These are phyloP conservation scores for Agaricus subrufescens DNA, from an alignment of 768 basidiomycete species.

Conservation along the genomic window DNA sequence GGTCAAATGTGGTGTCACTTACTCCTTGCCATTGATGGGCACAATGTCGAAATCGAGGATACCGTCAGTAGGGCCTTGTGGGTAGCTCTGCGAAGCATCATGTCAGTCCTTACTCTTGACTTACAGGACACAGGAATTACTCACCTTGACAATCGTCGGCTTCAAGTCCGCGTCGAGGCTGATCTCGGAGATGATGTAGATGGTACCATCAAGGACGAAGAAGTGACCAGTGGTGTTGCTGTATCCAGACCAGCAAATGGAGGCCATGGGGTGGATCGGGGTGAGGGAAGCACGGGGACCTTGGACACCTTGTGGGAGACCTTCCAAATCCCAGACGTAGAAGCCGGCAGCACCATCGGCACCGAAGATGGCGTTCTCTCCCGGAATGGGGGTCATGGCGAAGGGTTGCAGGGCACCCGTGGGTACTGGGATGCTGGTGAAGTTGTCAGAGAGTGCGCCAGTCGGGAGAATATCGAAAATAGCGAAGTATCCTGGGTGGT, in stretches of 20 bases:
- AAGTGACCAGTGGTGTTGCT: conserved; percentile 37
- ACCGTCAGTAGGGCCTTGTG: conserved; percentile 25
- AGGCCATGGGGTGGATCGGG: conserved; percentile 32
- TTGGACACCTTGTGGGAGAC: conserved; percentile 19
- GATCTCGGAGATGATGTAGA: conserved; percentile 38
- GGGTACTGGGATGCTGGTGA: conserved; percentile 21
- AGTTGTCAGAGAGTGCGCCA: conserved; percentile 39
- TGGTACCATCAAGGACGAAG: conserved; percentile 39
- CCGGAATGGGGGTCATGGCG: conserved; percentile 38
- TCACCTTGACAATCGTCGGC: conserved; percentile 37
- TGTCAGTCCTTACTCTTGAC: not conserved
- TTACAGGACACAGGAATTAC: not conserved
- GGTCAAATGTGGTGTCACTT: conserved; percentile 7
- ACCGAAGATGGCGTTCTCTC: conserved; percentile 26
- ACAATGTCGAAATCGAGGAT: conserved; percentile 30
- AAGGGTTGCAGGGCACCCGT: conserved; percentile 45
- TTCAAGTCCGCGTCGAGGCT: conserved; percentile 40
- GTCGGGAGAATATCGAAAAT: not conserved
- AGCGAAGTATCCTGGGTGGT: conserved; percentile 34
- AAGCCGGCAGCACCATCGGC: conserved; percentile 37
- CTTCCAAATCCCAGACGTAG: conserved; percentile 30
- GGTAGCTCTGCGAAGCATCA: conserved; percentile 28
- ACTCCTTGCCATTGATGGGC: conserved; percentile 33
- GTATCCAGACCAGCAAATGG: conserved; percentile 41
- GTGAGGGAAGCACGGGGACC: conserved; percentile 24